A percentile compares a stretch with the other conserved stretches of the same genome.
Conservation (phyloP, 1,284 basidiomycete genomes). For the Wallemia hederae region DNA sequence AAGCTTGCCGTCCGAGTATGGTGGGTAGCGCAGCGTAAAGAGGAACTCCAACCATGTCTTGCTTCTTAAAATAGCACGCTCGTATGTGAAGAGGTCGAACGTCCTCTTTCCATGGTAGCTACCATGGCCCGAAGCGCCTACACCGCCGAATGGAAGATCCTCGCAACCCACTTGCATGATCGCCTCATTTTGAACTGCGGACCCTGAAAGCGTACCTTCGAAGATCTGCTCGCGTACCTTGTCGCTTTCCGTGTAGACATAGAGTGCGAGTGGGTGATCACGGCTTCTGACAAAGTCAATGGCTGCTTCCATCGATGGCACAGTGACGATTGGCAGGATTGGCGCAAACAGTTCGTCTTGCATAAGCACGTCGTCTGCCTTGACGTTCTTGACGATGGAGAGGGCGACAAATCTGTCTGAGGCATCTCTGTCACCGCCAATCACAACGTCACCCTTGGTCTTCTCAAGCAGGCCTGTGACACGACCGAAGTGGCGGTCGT, state of each 20-base stretch:
- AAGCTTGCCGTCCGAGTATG: not conserved
- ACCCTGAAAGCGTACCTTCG: constrained; percentile 11
- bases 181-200: constrained; percentile 9
- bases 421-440: constrained; percentile 37
- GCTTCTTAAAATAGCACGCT: not conserved
- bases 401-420: constrained; percentile 31
- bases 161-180: constrained; percentile 19
- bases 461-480: constrained; percentile 31
- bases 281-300: constrained; percentile 36
- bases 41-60: not conserved
- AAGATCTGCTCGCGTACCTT: constrained; percentile 27
- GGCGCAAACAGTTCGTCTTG: constrained; percentile 45
- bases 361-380: constrained; percentile 36
- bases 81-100: constrained; percentile 24
- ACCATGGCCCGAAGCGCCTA: constrained; percentile 22
- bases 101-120: constrained; percentile 20
- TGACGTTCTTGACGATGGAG: constrained; percentile 34
- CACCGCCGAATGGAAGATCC: constrained; percentile 23
- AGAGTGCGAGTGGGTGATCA: constrained; percentile 44
- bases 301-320: constrained; percentile 37
- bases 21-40: not conserved
- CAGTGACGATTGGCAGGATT: constrained; percentile 41
- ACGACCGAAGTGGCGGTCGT: constrained; percentile 27
- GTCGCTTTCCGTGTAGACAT: constrained; percentile 36
- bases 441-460: constrained; percentile 37